A percentile compares a stretch with the other conserved stretches of the same genome.
These are phyloP conservation scores for Eucalyptus cloeziana DNA, from an alignment of 345 rosid species.

Conservation along the genomic window DNA sequence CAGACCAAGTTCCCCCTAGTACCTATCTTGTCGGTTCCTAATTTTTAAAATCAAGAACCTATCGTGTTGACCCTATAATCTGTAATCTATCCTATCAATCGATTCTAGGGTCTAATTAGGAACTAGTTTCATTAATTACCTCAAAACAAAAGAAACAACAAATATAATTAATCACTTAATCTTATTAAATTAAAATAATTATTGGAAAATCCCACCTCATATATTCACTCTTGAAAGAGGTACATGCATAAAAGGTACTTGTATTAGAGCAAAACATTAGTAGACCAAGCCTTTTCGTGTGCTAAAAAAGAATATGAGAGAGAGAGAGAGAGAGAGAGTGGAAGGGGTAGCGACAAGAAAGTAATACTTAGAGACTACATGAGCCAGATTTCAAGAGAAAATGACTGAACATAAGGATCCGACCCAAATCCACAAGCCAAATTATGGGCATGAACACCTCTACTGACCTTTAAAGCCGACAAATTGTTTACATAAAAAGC, in stretches of 20 bases:
- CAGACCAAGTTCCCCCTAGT: too few relatives aligned
- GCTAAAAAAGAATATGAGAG: too few relatives aligned
- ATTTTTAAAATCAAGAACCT: too few relatives aligned
- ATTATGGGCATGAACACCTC: neutral
- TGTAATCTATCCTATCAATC: too few relatives aligned
- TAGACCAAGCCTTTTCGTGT: neutral
- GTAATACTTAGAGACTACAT: too few relatives aligned
- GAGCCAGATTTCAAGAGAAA: too few relatives aligned
- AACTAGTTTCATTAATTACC: too few relatives aligned
- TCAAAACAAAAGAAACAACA: neutral
- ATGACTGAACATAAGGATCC: neutral
- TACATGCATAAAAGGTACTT: neutral
- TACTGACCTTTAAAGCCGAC: neutral
- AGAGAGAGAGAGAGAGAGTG: too few relatives aligned
- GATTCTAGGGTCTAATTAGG: too few relatives aligned
- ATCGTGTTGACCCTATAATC: rapidly evolving
- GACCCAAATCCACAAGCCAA: neutral
- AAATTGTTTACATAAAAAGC: neutral
- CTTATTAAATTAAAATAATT: too few relatives aligned
- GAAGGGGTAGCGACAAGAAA: too few relatives aligned
- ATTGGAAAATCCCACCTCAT: neutral
- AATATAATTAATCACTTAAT: neutral
- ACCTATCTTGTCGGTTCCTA: too few relatives aligned
- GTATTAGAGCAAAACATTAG: neutral
- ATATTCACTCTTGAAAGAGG: neutral